Evolutionary conservation across 1,139 yeast species (phyloP), one percentile per base, ranked within the genome.

Genomic region (Hanseniaspora sp.): DNA sequence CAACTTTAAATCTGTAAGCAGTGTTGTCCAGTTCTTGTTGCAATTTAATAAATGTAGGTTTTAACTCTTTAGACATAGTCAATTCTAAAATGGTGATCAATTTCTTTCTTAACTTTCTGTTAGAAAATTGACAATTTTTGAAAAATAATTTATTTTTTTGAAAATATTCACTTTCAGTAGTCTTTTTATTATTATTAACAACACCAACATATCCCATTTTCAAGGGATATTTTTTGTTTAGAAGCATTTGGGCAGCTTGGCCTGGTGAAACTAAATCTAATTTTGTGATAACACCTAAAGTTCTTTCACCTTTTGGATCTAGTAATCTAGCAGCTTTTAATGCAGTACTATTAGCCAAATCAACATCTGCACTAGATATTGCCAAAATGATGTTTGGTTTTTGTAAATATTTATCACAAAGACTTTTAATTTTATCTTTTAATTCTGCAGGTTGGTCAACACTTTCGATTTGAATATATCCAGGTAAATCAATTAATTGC

Each of bases 121-220:
- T 86, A 0, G 96, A 87, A 3, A 86, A 86, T 38, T 79, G 77
- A 39, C 95, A 83, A 13, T 82, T 81, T 5, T 66, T 62, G 61
- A 83, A 83, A 5, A 73, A 80, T 43, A 75, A 78, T 59, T 78
- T 81, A 64, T 85, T 75, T 52, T 78, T 77, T 59, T 77, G 74
- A 65, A 83, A 76, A 70, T 73, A 84, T 9, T 67, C 64, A 58
- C 73, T 72, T 65, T 84, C 95, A 61, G 80, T 38, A 3, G 42
- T 43, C 17, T 54, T 48, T 23, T 51, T 51, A n/a, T 38, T 38
- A 61, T 80, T 83, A 3, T 97, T 87, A 18, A 94, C 83, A 15
- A 94, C 98, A 54, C 98, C 98, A 37, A 94, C 97, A 65, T 94
- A 94, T 0, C 99, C 99, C 94, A 92, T 86, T 62, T 77, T 81